phyloP scores from a whole-genome alignment of 2,329 filamentous ascomycete species.

The Calycina marina region DNA sequence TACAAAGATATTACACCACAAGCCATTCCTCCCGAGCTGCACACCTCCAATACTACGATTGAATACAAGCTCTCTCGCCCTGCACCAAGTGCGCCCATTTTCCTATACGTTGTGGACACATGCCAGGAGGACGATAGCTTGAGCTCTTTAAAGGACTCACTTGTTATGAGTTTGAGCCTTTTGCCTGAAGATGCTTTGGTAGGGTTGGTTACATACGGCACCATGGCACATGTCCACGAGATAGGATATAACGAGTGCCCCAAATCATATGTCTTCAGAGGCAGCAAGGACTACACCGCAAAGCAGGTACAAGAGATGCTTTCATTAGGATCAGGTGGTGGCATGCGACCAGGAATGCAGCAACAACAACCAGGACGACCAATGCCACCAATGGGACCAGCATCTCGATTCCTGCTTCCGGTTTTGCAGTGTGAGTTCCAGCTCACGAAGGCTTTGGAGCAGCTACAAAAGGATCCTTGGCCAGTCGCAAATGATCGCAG shows the following conservation, averaged over 20 bases:
- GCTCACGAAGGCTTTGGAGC: constrained; percentile 88
- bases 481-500: constrained; percentile 88
- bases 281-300: constrained; percentile 93
- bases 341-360: constrained; percentile 52
- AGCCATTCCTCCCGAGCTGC: constrained; percentile 70
- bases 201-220: constrained; percentile 76
- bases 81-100: constrained; percentile 75
- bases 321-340: constrained; percentile 53
- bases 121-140: constrained; percentile 82
- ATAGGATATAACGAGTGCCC: constrained; percentile 96
- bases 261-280: constrained; percentile 96
- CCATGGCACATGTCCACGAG: constrained; percentile 96
- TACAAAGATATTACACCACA: constrained; percentile 83
- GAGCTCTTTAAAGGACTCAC: constrained; percentile 68
- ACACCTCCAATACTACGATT: constrained; percentile 75
- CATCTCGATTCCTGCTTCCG: constrained; percentile 80
- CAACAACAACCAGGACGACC: constrained; percentile 64
- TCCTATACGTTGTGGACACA: constrained; percentile 75
- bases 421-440: constrained; percentile 96
- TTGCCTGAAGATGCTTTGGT: constrained; percentile 71
- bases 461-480: constrained; percentile 95
- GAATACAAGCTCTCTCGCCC: constrained; percentile 72
- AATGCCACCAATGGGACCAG: constrained; percentile 61
- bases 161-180: constrained; percentile 73
- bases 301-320: constrained; percentile 99